Base-by-base conservation (phyloP, 192 early-diverging fungal species). In the Chytriomyces hyalinus region DNA sequence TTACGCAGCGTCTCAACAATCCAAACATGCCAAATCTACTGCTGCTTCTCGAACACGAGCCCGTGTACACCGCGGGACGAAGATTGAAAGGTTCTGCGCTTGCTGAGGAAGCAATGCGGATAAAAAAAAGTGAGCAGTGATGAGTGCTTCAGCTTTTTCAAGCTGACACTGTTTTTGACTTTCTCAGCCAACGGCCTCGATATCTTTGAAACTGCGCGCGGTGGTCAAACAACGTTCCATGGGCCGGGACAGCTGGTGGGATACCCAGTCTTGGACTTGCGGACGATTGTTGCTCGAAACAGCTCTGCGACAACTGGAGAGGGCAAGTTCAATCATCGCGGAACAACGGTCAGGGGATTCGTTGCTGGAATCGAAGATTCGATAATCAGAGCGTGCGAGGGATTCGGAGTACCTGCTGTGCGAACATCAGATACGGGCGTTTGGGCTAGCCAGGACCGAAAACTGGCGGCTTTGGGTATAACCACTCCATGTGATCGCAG, bases 201-300 rank as follows among this genome's bases (percentile, higher is more conserved):
- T 36, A 45, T 64, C 6, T 49, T 70, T 43, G 63, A 94, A 84
- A 94, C 94, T 0, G 83, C 88, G 69, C 84, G 96, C 15, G 97
- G 97, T 26, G 97, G 97, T 13, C 92, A 99, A 81, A 91, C 93
- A 6, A 99, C 97, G 0, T 99, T 94, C 79, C 97, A 99, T 82
- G 97, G 97, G 0, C 97, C 96, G 6, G 96, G 96, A 0, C 97
- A 99, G 85, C 87, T 99, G 48, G 94, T 99, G 20, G 94, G 90
- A 13, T 99, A 99, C 78, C 97, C 97, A 4, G 95, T 94, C 63
- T 43, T 98, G 17, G 85, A 95, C 81, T 82, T 99, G 46, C 83
- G 87, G 44, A 87, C 91, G 67, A 89, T 91, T 6, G 9, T 22
- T 53, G 20, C 53, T n/a, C 13, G 53, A 57, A n/a, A n/a, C 3